These are phyloP conservation scores for Kwoniella dejecticola DNA, from an alignment of 768 basidiomycete species.

Conservation along the genomic window DNA sequence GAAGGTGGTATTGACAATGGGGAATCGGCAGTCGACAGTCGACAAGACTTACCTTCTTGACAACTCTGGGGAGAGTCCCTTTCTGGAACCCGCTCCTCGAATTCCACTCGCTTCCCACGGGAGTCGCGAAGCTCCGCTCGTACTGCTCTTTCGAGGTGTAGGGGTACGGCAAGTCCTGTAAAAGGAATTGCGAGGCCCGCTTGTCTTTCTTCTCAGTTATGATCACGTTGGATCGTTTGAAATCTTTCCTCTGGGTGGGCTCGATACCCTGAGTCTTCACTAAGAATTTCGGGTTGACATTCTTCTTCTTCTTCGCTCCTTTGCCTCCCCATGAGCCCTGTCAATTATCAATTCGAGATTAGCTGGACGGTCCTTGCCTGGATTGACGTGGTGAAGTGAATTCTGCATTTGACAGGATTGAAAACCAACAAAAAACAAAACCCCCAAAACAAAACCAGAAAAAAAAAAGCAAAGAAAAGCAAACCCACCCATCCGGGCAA, in stretches of 20 bases:
- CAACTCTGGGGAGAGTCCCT: conserved; percentile 78
- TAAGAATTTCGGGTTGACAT: conserved; percentile 65
- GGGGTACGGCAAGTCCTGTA: conserved; percentile 90
- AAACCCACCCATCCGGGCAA: conserved; percentile 88
- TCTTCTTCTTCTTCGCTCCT: conserved; percentile 67
- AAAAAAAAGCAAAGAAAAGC: not conserved
- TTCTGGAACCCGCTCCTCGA: conserved; percentile 65
- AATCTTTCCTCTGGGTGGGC: conserved; percentile 77
- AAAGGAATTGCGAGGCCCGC: conserved; percentile 84
- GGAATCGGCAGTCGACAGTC: not conserved
- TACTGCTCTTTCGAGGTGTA: conserved; percentile 93
- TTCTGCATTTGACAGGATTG: too few species aligned
- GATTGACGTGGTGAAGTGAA: too few species aligned
- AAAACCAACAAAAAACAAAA: too few species aligned
- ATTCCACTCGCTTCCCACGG: conserved; percentile 91
- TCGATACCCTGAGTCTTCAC: conserved; percentile 81
- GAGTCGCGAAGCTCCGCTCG: conserved; percentile 76
- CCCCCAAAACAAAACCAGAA: too few species aligned
- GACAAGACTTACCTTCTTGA: conserved; percentile 70
- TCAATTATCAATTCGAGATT: not conserved
- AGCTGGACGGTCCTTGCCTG: too few species aligned
- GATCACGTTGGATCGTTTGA: conserved; percentile 82
- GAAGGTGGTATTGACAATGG: not conserved
- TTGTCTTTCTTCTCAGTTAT: conserved; percentile 94
- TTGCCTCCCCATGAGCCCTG: conserved; percentile 91